Evolutionary conservation across 768 basidiomycete species (phyloP), one percentile per base, ranked within the genome.

Genomic region (Tylopilus subfusipes): DNA sequence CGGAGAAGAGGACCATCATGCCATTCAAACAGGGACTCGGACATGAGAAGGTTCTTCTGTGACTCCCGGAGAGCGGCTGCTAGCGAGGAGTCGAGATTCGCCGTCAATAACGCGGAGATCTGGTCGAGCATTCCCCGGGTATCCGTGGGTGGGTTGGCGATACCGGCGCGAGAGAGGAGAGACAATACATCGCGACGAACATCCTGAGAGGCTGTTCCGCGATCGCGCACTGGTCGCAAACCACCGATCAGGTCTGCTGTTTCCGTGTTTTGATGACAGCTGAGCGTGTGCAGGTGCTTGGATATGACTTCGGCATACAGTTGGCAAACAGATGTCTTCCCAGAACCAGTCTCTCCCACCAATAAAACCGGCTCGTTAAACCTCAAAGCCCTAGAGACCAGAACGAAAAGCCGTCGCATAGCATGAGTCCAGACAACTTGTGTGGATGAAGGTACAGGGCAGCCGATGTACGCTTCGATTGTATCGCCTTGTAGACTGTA

Each of bases 181-280:
- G 67, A 57, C 5, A 61, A 54, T 6, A 74, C 79, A 48, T 85
- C 76, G 12, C 68, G 75, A 44, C 76, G 51, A 11, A 80, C 68
- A 30, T 84, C 81, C 2, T 76, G 76, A 59, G 84, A 80, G 12
- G 77, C 54, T 5, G 81, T 70, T 19, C 75, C 73, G 21, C 90
- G 83, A 71, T 91, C 92, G 29, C 96, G 84, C 12, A 92, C 75
- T 6, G 96, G 96, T 31, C 96, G 82, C 60, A 97, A 81, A 34
- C 93, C 91, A 19, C 97, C 97, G 48, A 98, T 91, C 22, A 99
- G 76, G 68, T 99, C 97, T 12, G 95, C 92, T 0, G 96, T 97
- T 73, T 99, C 97, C 25, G 95, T 98, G 66, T 97, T 98, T 70
- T 97, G 94, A 68, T 99, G 97, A 64, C 97, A 98, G 61, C 92